These are phyloP conservation scores for Coriolopsis trogii DNA, from an alignment of 1,284 basidiomycete species.

Conservation along the genomic window DNA sequence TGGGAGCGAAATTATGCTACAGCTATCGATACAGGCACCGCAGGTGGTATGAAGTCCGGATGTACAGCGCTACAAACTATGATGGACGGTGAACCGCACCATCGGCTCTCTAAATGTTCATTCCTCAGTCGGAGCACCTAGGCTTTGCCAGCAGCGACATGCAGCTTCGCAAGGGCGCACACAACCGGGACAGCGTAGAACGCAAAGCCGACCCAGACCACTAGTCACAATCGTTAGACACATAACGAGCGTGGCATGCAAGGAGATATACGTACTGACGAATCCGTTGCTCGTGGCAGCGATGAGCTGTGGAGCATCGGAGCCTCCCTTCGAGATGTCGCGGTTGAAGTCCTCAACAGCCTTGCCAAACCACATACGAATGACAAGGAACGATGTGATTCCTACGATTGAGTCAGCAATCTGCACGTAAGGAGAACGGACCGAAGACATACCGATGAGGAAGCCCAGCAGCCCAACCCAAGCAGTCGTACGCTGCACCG, in stretches of 20 bases:
- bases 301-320: conserved; percentile 57
- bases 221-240: conserved; percentile 37
- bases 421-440: not conserved
- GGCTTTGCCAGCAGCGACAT: conserved; percentile 45
- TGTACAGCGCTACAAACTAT: conserved; percentile 9
- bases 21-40: conserved; percentile 21
- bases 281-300: conserved; percentile 74
- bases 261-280: conserved; percentile 55
- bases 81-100: conserved; percentile 3
- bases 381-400: conserved; percentile 68
- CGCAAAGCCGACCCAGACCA: conserved; percentile 78
- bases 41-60: conserved; percentile 5
- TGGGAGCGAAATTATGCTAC: conserved; percentile 11
- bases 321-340: conserved; percentile 54
- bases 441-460: conserved; percentile 57
- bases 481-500: conserved; percentile 60
- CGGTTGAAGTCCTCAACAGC: conserved; percentile 76
- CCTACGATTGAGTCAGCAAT: conserved; percentile 41
- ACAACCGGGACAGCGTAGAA: conserved; percentile 75
- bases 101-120: conserved; percentile 4
- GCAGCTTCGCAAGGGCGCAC: conserved; percentile 69
- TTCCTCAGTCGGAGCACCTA: conserved; percentile 5
- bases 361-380: conserved; percentile 83
- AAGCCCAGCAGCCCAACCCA: conserved; percentile 79
- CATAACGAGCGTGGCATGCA: not conserved